Evolutionary conservation across 2,329 filamentous ascomycete genomes (phyloP).

Genomic region (Clarireedia hainanense): DNA sequence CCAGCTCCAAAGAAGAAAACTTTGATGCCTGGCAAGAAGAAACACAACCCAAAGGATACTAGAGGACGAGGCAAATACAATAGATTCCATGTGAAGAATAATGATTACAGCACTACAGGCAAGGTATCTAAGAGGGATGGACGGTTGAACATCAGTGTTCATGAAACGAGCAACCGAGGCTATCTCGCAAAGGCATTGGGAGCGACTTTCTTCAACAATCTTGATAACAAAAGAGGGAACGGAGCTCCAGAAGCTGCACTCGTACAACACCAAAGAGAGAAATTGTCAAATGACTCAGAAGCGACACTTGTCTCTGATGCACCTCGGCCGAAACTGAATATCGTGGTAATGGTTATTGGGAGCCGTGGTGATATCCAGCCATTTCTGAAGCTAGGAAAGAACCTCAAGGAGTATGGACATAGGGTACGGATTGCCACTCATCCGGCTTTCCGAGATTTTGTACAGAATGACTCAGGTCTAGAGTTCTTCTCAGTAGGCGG

Average conservation of each 20-base stretch:
- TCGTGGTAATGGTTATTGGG: slow-evolving; percentile 79
- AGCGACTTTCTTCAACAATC: slow-evolving; percentile 50
- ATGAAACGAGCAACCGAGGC: slow-evolving; percentile 60
- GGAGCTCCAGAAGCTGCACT: background rate
- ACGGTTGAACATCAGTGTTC: slow-evolving; percentile 62
- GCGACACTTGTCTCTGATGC: slow-evolving; percentile 9
- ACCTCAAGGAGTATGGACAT: slow-evolving; percentile 66
- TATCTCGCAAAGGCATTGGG: slow-evolving; percentile 69
- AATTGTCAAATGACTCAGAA: slow-evolving; percentile 23
- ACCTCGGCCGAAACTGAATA: slow-evolving; percentile 46
- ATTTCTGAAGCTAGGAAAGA: slow-evolving; percentile 66
- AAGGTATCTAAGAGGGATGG: slow-evolving; percentile 61
- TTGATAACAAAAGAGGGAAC: slow-evolving; percentile 26
- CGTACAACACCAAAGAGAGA: slow-evolving; percentile 15
- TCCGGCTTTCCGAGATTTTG: slow-evolving; percentile 67
- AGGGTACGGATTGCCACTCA: slow-evolving; percentile 73
- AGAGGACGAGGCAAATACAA: slow-evolving; percentile 32
- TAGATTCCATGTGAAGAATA: slow-evolving; percentile 53
- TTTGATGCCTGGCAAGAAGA: background rate
- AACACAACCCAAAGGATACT: background rate
- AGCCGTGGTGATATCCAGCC: slow-evolving; percentile 75
- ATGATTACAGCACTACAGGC: slow-evolving; percentile 57
- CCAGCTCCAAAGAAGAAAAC: slow-evolving; percentile 2
- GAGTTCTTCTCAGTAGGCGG: slow-evolving; percentile 79
- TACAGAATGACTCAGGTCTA: slow-evolving; percentile 62